A percentile compares a stretch with the other conserved stretches of the same genome.
These are phyloP conservation scores for Vinca major DNA, from an alignment of 305 asterid genomes.

Conservation along the genomic window DNA sequence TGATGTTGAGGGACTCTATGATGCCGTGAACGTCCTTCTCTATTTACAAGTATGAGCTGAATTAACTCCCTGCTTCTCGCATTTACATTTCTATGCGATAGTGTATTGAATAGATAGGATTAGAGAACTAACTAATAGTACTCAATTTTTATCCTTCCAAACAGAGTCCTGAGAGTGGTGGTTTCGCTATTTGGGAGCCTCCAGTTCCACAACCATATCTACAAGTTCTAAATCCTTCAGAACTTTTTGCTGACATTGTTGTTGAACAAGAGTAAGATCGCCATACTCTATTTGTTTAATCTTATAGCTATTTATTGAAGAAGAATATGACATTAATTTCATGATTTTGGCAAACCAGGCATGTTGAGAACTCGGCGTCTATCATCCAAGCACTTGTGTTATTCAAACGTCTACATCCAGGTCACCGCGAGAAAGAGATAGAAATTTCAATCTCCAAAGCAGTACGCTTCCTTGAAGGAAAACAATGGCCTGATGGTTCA, in stretches of 20 bases:
- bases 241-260: slow-evolving; percentile 75
- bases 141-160: not conserved
- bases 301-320: too few relatives aligned
- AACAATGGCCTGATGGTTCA: slow-evolving; percentile 66
- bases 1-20: slow-evolving; percentile 43
- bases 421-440: slow-evolving; percentile 57
- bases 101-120: not conserved
- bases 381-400: slow-evolving; percentile 45
- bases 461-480: slow-evolving; percentile 40
- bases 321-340: too few relatives aligned
- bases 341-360: slow-evolving; percentile 38
- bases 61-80: not conserved
- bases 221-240: slow-evolving; percentile 76
- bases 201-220: slow-evolving; percentile 66
- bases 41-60: slow-evolving; percentile 38
- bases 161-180: slow-evolving; percentile 71
- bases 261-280: slow-evolving; percentile 64
- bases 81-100: not conserved
- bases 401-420: slow-evolving; percentile 59
- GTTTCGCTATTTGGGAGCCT: slow-evolving; percentile 81
- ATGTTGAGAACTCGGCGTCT: slow-evolving; percentile 53
- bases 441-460: slow-evolving; percentile 45
- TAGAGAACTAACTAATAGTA: not conserved
- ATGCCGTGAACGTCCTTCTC: slow-evolving; percentile 55
- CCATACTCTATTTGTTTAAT: not conserved